Conservation (phyloP, 2,329 filamentous ascomycete species). For the Botrytis porri region DNA sequence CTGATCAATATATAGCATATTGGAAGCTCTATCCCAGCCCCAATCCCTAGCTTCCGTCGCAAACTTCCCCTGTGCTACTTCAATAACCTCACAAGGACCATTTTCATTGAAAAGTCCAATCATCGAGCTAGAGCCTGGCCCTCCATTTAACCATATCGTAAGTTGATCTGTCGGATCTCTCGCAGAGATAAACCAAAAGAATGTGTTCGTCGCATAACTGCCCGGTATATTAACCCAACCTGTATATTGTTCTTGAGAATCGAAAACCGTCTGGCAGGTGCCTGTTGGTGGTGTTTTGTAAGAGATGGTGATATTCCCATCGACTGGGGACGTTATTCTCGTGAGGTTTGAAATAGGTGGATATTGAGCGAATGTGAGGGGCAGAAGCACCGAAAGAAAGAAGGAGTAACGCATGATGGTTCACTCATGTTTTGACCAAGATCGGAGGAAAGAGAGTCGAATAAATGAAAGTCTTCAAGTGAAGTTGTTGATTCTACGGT, state of each 20-base stretch:
- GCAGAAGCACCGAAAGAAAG: constrained; percentile 27
- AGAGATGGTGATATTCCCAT: constrained; percentile 62
- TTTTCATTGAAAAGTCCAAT: constrained; percentile 61
- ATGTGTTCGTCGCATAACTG: constrained; percentile 48
- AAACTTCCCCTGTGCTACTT: constrained; percentile 48
- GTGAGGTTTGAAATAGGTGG: constrained; percentile 47
- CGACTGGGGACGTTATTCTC: constrained; percentile 59
- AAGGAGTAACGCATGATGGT: constrained; percentile 32
- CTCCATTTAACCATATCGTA: constrained; percentile 66
- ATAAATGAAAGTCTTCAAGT: neutral
- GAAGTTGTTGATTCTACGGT: constrained; percentile 12
- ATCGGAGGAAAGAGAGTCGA: constrained; percentile 20
- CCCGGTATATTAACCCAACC: constrained; percentile 66
- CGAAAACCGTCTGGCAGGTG: constrained; percentile 63
- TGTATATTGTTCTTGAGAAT: constrained; percentile 64
- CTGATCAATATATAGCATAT: constrained; percentile 54
- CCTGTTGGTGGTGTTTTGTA: constrained; percentile 61
- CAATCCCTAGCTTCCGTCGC: constrained; percentile 57
- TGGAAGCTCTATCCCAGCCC: constrained; percentile 62
- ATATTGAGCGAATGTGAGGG: constrained; percentile 37
- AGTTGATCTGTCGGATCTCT: constrained; percentile 49
- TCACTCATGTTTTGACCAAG: constrained; percentile 32
- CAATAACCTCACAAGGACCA: constrained; percentile 52
- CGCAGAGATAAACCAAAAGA: constrained; percentile 49
- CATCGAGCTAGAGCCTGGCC: constrained; percentile 63